Conservation (phyloP, 1,139 yeast species). For the Sugiyamaella paludigena region DNA sequence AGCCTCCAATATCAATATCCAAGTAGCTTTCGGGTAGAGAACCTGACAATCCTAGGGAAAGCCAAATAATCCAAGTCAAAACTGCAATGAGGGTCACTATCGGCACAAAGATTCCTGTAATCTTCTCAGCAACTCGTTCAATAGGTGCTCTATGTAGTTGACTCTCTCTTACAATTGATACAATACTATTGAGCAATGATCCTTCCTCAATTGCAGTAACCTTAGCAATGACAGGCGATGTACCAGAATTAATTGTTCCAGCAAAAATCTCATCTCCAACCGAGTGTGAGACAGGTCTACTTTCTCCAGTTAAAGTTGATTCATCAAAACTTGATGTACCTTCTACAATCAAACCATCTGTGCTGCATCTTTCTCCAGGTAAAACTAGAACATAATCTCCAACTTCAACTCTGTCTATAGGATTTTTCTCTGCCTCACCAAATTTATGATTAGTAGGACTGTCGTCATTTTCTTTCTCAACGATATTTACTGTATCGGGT, state of each 20-base stretch:
- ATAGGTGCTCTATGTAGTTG: conserved; percentile 73
- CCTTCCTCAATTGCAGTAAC: conserved; percentile 62
- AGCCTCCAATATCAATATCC: conserved; percentile 68
- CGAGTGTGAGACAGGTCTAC: conserved; percentile 60
- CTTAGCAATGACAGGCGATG: conserved; percentile 52
- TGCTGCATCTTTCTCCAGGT: conserved; percentile 72
- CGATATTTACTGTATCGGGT: conserved; percentile 50
- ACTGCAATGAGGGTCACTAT: conserved; percentile 59
- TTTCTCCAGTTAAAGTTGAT: conserved; percentile 77
- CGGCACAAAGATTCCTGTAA: conserved; percentile 75
- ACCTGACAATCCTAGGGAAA: conserved; percentile 55
- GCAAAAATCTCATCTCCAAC: conserved; percentile 67
- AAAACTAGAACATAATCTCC: conserved; percentile 59
- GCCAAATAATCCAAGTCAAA: conserved; percentile 67
- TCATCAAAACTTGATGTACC: conserved; percentile 68
- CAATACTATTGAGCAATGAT: conserved; percentile 67
- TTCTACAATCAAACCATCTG: conserved; percentile 61
- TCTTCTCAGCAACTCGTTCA: conserved; percentile 65
- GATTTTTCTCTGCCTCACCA: conserved; percentile 32
- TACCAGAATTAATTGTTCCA: conserved; percentile 68
- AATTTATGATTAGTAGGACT: conserved; percentile 5
- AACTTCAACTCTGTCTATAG: conserved; percentile 55
- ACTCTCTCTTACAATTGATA: conserved; percentile 69
- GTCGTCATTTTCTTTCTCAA: conserved; percentile 37
- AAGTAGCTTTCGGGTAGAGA: conserved; percentile 53